Base-by-base conservation (phyloP, 371 early-diverging fungal species). In the Haplosporangium sp. region DNA sequence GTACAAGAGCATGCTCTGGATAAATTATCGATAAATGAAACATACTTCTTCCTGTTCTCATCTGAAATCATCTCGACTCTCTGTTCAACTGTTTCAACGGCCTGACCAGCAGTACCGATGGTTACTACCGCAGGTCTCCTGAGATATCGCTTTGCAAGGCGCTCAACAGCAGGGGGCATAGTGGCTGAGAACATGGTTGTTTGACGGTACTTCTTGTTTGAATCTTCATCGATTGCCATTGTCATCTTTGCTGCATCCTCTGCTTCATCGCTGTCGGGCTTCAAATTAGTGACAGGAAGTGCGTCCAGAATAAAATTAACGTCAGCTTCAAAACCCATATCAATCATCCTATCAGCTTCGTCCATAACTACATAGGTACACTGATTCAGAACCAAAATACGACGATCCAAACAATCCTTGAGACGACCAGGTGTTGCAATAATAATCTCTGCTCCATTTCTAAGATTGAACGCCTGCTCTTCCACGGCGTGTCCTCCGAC, bases 131-230 rank as follows among this genome's bases (percentile, higher is more conserved):
- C 98, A 59, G 98, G 99, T 52, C 96, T 84, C 4, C 94, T 88
- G 74, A 99, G 91, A 82, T 96, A 96, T 68, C 84, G 92, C 83
- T 94, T 93, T 4, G 99, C 99, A 13, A 99, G 83, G 34, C 95
- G 88, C 79, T 97, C 96, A 3, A 99, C 99, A 9, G 94, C 95
- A 9, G 94, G 85, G 2, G 99, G 99, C 99, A 99, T 99, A 6
- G 99, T 99, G 9, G 99, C 99, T 52, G 96, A 96, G 89, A 99
- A 99, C 99, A 99, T 99, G 69, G 97, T 94, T 1, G 99, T 99
- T 84, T 99, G 99, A 61, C 99, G 91, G 81, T 93, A 95, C 68
- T 91, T 90, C 65, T 86, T 85, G 15, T 77, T 84, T 4, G 69
- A 61, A 19, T 73, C 71, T 4, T 70, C 61, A 34, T 82, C 83